Conservation (phyloP, 805 yeast genomes). For the Nakazawaea laoshanensis region DNA sequence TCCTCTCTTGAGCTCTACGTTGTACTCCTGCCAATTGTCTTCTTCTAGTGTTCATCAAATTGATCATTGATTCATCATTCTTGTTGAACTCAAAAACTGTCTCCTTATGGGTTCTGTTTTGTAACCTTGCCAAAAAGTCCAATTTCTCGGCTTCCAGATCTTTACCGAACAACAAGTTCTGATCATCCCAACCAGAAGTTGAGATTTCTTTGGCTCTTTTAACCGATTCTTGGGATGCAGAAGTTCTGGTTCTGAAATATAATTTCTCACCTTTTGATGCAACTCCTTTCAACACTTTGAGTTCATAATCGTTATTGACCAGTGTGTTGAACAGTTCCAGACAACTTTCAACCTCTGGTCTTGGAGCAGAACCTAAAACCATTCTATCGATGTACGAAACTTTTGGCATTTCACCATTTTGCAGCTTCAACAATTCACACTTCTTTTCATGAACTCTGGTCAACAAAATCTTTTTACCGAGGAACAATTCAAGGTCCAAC, state of each 20-base stretch:
- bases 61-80: constrained; percentile 61
- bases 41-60: constrained; percentile 81
- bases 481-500: constrained; percentile 80
- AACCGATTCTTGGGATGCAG: constrained; percentile 83
- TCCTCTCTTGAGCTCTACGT: constrained; percentile 62
- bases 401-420: constrained; percentile 28
- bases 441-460: constrained; percentile 64
- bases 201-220: constrained; percentile 76
- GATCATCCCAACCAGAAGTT: constrained; percentile 81
- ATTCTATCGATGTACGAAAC: constrained; percentile 67
- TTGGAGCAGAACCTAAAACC: constrained; percentile 78
- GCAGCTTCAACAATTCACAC: constrained; percentile 38
- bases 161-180: constrained; percentile 70
- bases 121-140: constrained; percentile 60
- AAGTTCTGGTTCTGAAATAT: constrained; percentile 74
- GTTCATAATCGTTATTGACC: constrained; percentile 57
- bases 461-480: constrained; percentile 73
- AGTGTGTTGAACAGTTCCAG: constrained; percentile 65
- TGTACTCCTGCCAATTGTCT: constrained; percentile 85
- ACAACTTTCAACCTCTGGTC: constrained; percentile 58
- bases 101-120: constrained; percentile 66
- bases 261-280: constrained; percentile 83
- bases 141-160: constrained; percentile 70
- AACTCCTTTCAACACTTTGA: constrained; percentile 56
- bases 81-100: constrained; percentile 89